phyloP scores from a whole-genome alignment of 805 yeast species.

The Saturnispora dispora region DNA sequence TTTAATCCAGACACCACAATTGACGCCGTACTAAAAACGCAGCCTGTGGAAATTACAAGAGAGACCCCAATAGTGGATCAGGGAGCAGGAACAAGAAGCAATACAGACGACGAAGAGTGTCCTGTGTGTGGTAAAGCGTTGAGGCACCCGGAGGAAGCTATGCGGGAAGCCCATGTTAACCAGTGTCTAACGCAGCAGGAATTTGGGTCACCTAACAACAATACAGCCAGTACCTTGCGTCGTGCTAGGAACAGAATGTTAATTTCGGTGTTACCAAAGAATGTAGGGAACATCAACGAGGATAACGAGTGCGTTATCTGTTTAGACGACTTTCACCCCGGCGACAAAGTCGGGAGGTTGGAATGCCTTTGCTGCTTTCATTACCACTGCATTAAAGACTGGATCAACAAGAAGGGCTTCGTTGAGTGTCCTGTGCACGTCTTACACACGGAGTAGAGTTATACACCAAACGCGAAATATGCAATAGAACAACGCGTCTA shows the following conservation, averaged over 20 bases:
- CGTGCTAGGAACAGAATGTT: slow-evolving; percentile 73
- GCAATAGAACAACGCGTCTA: background rate
- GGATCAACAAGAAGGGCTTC: slow-evolving; percentile 82
- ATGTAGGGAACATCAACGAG: slow-evolving; percentile 27
- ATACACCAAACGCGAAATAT: background rate
- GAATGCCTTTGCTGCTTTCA: slow-evolving; percentile 95
- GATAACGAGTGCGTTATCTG: slow-evolving; percentile 88
- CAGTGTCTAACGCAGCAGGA: slow-evolving; percentile 56
- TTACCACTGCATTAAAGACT: slow-evolving; percentile 77
- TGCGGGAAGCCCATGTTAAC: slow-evolving; percentile 59
- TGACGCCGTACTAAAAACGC: slow-evolving; percentile 4
- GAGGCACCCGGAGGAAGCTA: slow-evolving; percentile 17
- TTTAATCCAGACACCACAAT: background rate
- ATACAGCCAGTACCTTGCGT: slow-evolving; percentile 16
- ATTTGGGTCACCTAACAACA: slow-evolving; percentile 49
- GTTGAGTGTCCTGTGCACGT: slow-evolving; percentile 85
- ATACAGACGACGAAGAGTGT: slow-evolving; percentile 31
- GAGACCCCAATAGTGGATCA: background rate
- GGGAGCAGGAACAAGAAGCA: background rate
- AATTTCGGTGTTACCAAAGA: slow-evolving; percentile 51
- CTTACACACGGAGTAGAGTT: slow-evolving; percentile 25
- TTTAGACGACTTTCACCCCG: slow-evolving; percentile 76
- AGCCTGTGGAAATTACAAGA: slow-evolving; percentile 13
- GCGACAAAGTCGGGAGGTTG: slow-evolving; percentile 82
- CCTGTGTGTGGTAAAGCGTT: slow-evolving; percentile 34